These are phyloP conservation scores for Delonix regia DNA, from an alignment of 306 rosid species.

Conservation along the genomic window DNA sequence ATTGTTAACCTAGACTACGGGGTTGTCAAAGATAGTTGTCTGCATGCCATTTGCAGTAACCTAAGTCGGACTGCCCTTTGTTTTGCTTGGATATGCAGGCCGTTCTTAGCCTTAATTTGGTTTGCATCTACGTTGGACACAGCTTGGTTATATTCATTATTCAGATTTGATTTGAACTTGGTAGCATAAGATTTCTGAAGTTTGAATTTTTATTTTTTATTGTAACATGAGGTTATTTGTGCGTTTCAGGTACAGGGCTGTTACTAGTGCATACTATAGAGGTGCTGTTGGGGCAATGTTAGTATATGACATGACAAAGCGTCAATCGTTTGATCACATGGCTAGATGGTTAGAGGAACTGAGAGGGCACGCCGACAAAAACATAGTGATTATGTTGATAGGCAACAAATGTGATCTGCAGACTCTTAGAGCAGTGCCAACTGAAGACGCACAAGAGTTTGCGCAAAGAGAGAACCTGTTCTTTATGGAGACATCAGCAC, in stretches of 20 bases:
- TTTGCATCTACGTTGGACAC: slow-evolving; percentile 8
- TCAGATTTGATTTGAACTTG: neutral
- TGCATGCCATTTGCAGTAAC: neutral
- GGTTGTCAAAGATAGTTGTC: neutral
- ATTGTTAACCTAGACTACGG: neutral
- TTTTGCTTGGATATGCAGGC: slow-evolving; percentile 9
- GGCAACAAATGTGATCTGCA: slow-evolving; percentile 89
- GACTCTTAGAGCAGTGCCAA: slow-evolving; percentile 84
- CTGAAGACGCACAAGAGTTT: slow-evolving; percentile 88
- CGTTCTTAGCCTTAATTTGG: slow-evolving; percentile 1
- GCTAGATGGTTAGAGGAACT: slow-evolving; percentile 87
- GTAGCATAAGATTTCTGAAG: neutral
- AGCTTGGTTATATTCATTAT: neutral
- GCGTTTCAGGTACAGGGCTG: slow-evolving; percentile 79
- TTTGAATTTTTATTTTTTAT: slow-evolving; percentile 14
- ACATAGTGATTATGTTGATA: slow-evolving; percentile 76
- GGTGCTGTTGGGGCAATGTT: slow-evolving; percentile 97
- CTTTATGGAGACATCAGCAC: slow-evolving; percentile 96
- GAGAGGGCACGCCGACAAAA: slow-evolving; percentile 81
- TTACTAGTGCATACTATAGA: slow-evolving; percentile 90
- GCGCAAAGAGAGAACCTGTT: slow-evolving; percentile 92
- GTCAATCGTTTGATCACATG: slow-evolving; percentile 92
- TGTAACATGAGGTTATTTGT: slow-evolving; percentile 1
- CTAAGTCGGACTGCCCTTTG: neutral
- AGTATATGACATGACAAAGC: slow-evolving; percentile 86